A percentile compares a stretch with the other conserved stretches of the same genome.
Evolutionary conservation across 345 rosid genomes (phyloP).

Genomic region (Eucalyptus camaldulensis): DNA sequence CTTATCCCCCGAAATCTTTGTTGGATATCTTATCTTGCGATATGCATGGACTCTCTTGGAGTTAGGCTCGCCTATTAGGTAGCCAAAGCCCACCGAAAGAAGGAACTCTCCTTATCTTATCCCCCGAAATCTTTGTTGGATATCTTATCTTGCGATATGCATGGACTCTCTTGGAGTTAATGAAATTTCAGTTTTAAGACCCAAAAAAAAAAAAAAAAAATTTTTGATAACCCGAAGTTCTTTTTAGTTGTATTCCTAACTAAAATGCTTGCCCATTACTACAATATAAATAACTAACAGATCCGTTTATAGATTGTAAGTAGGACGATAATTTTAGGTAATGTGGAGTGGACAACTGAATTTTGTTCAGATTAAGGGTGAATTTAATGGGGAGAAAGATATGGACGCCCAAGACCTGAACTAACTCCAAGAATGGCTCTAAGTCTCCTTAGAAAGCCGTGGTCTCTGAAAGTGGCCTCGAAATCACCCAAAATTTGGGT

Average conservation of each 20-base stretch:
- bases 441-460: not conserved
- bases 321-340: not conserved
- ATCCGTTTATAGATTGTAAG: not conserved
- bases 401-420: not conserved
- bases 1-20: no score
- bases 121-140: no score
- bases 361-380: not conserved
- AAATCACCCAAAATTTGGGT: not conserved
- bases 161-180: no score
- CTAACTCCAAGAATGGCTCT: not conserved
- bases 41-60: no score
- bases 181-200: no score
- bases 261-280: not conserved
- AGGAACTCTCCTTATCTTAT: no score
- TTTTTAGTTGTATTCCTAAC: not conserved
- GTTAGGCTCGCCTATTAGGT: no score
- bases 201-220: no score
- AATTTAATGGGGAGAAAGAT: not conserved
- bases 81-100: no score
- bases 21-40: no score
- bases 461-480: not conserved
- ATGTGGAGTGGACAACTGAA: fast-evolving
- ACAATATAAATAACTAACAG: fast-evolving
- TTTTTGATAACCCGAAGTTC: not conserved
- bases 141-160: no score